These are phyloP conservation scores for Pyricularia sp. DNA, from an alignment of 2,329 filamentous ascomycete species.

Conservation along the genomic window DNA sequence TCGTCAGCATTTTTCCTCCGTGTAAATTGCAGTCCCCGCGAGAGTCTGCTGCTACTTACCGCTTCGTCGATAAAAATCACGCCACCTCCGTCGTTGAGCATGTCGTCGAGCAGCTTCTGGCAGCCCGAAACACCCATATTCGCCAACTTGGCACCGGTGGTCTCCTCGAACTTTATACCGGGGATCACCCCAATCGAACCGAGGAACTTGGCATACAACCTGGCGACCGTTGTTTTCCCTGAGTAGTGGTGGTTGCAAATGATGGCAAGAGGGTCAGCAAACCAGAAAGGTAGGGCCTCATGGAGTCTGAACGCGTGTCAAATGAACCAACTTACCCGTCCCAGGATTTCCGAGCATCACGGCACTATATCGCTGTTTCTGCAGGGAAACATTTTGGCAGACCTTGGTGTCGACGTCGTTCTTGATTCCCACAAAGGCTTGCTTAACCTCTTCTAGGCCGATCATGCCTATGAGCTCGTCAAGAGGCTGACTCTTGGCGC, in stretches of 20 bases:
- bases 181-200: constrained; percentile 51
- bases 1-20: too few relatives aligned
- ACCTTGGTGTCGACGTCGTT: constrained; percentile 48
- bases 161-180: constrained; percentile 53
- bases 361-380: constrained; percentile 50
- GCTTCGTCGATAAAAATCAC: constrained; percentile 73
- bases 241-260: background rate
- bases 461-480: constrained; percentile 62
- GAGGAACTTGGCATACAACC: constrained; percentile 59
- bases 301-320: background rate
- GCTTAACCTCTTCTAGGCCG: constrained; percentile 61
- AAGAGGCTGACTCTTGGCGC: constrained; percentile 39
- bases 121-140: constrained; percentile 49
- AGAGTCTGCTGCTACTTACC: fast-evolving
- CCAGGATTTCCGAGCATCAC: constrained; percentile 65
- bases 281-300: background rate
- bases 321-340: constrained; percentile 29
- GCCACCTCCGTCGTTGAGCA: constrained; percentile 53
- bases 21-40: too few relatives aligned
- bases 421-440: constrained; percentile 53
- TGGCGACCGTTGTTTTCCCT: constrained; percentile 67
- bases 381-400: constrained; percentile 46
- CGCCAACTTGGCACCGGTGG: constrained; percentile 57
- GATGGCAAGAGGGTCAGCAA: background rate
- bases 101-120: constrained; percentile 44